phyloP scores from a whole-genome alignment of 495 filamentous ascomycete species.

The Glonium stellatum region DNA sequence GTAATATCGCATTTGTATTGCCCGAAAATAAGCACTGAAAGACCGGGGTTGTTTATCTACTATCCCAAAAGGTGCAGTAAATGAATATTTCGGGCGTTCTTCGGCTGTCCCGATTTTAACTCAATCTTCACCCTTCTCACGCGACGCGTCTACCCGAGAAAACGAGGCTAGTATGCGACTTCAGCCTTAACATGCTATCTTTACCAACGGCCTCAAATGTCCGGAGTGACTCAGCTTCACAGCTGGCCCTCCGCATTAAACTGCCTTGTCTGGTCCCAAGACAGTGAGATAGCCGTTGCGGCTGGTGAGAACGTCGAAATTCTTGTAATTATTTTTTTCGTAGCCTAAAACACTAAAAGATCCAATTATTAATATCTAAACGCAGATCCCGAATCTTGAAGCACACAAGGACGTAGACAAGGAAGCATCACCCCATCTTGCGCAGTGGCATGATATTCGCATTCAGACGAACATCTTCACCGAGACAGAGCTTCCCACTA shows the following conservation, averaged over 20 bases:
- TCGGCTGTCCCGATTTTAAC: not conserved
- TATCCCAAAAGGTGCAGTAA: too few species aligned
- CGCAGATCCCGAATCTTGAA: conserved; percentile 35
- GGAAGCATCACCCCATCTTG: conserved; percentile 4
- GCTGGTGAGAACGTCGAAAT: conserved; percentile 53
- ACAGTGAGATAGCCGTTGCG: conserved; percentile 55
- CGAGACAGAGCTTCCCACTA: conserved; percentile 45
- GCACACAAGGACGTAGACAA: not conserved
- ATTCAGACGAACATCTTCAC: conserved; percentile 49
- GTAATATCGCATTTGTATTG: not conserved
- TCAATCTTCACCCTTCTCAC: not conserved
- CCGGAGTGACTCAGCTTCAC: conserved; percentile 28
- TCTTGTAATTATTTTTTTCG: conserved; percentile 40
- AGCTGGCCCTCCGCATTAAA: conserved; percentile 38
- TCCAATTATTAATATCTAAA: conserved; percentile 3
- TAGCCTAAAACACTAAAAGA: conserved; percentile 5
- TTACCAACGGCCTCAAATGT: conserved; percentile 10
- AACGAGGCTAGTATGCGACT: not conserved
- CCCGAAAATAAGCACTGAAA: not conserved
- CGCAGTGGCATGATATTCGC: conserved; percentile 28
- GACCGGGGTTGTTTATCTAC: too few species aligned
- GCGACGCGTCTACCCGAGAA: not conserved
- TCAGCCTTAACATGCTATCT: not conserved
- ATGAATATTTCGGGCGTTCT: not conserved
- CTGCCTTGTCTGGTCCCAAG: conserved; percentile 55